Evolutionary conservation across 768 basidiomycete species (phyloP), one percentile per base, ranked within the genome.

Genomic region (Lentinula lateritia): DNA sequence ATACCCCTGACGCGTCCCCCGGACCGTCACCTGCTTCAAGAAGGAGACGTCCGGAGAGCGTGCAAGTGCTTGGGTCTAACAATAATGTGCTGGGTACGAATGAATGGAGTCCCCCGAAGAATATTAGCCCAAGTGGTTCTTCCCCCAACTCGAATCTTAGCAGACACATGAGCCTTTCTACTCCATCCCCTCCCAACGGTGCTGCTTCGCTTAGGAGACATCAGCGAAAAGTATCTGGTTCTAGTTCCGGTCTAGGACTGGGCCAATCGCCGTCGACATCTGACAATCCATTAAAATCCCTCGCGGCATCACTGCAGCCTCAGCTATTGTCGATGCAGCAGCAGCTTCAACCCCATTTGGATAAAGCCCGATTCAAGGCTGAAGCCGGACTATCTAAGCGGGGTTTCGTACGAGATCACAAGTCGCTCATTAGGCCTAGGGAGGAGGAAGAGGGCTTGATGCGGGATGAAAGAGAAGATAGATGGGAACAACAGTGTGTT

Each of bases 311-410:
- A 12, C 67, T 81, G n/a, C 75, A 74, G 61, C 73, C 75, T 36
- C 70, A 69, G 42, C 59, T 73, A 3, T 56, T 39, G 9, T 56
- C 55, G 28, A 56, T 56, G 55, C 55, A 56, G 28, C 69, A 70
- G 16, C 62, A 65, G 48, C 52, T 74, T 12, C 79, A 83, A 66
- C 86, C 86, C 0, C 79, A 74, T 48, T 68, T 88, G 28, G 87
- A 89, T 61, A 81, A 82, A 35, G 87, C 85, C 28, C 73, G 85
- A 62, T 89, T 83, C 71, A 89, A 89, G 71, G 88, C 87, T 0
- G 88, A 89, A 70, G 88, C 87, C 18, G 88, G 87, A 16, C 66
- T 90, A 36, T 84, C 78, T 62, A 75, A 75, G 65, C 75, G 86
- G 4, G 88, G 87, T 43, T 89, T 80, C 64, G 80, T 88, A 39